phyloP scores from a whole-genome alignment of 1,139 yeast genomes.

The Kurtzmaniella quercitrusa region DNA sequence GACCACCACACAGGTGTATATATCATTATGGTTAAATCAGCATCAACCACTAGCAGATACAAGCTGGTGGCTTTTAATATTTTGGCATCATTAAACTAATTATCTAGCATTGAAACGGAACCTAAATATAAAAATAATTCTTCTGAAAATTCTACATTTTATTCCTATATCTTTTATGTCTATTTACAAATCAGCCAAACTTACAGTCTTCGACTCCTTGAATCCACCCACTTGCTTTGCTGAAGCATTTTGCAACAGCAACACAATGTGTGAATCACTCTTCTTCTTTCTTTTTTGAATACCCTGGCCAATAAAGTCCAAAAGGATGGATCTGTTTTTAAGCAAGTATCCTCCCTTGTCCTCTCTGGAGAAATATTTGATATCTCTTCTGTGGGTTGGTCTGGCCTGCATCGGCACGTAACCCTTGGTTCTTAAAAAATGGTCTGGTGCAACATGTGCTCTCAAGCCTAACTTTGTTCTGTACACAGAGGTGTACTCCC shows the following conservation, averaged over 20 bases:
- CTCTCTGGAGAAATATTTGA: conserved; percentile 69
- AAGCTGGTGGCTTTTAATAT: too few species aligned
- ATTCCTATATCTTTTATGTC: background rate
- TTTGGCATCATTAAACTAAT: too few species aligned
- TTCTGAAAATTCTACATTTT: background rate
- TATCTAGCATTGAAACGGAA: too few species aligned
- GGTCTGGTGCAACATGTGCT: conserved; percentile 74
- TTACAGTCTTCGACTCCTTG: conserved; percentile 12
- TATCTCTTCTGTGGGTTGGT: conserved; percentile 80
- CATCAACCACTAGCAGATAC: too few species aligned
- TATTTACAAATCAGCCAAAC: conserved; percentile 11
- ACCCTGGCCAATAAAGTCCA: conserved; percentile 31
- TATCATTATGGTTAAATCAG: too few species aligned
- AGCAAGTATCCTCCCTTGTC: conserved; percentile 74
- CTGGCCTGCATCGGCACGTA: conserved; percentile 81
- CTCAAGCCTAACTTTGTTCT: conserved; percentile 63
- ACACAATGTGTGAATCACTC: conserved; percentile 19
- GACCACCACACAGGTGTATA: too few species aligned
- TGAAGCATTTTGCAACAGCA: conserved; percentile 32
- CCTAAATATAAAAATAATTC: too few species aligned
- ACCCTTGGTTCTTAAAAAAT: conserved; percentile 64
- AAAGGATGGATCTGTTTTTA: conserved; percentile 33
- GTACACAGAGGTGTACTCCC: conserved; percentile 69
- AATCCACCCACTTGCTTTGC: conserved; percentile 14
- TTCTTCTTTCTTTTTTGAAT: conserved; percentile 13